Evolutionary conservation across 148 eudicot genomes (phyloP).

Genomic region (Rhododendron williamsianum): DNA sequence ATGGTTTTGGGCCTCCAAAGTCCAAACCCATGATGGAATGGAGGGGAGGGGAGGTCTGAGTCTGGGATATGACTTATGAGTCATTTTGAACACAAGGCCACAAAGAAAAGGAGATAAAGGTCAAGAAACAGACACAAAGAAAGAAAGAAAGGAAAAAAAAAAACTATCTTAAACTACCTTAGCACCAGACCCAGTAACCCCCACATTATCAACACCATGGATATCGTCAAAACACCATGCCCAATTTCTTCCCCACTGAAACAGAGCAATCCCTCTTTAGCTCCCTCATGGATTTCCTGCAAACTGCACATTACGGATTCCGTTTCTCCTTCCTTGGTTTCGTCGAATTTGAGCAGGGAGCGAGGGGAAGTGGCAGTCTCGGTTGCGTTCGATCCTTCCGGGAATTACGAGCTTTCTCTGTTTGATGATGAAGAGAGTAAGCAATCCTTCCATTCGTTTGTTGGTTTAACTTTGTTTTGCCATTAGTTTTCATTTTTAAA

Average conservation of each 20-base stretch:
- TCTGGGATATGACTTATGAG: background rate
- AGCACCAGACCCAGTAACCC: background rate
- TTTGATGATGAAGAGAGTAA: constrained; percentile 54
- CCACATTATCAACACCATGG: constrained; percentile 20
- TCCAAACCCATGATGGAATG: background rate
- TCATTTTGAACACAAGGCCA: constrained; percentile 20
- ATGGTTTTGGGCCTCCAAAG: too few relatives aligned
- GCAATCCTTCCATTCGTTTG: background rate
- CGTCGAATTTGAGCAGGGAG: constrained; percentile 5
- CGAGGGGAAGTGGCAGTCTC: constrained; percentile 35
- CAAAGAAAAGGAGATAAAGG: constrained; percentile 16
- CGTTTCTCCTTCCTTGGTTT: constrained; percentile 10
- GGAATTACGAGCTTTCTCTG: constrained; percentile 64
- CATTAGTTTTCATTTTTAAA: background rate
- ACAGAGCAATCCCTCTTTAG: constrained; percentile 22
- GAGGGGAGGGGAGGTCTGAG: background rate
- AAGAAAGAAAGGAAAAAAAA: background rate
- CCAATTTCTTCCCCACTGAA: constrained; percentile 34
- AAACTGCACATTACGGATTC: constrained; percentile 11
- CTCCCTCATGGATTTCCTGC: constrained; percentile 20
- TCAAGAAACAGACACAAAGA: background rate
- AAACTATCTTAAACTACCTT: background rate
- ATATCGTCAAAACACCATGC: constrained; percentile 27
- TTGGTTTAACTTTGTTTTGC: background rate
- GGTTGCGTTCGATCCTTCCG: constrained; percentile 84